Conservation (phyloP, 2,329 filamentous ascomycete genomes). For the Penicillium olsonii region DNA sequence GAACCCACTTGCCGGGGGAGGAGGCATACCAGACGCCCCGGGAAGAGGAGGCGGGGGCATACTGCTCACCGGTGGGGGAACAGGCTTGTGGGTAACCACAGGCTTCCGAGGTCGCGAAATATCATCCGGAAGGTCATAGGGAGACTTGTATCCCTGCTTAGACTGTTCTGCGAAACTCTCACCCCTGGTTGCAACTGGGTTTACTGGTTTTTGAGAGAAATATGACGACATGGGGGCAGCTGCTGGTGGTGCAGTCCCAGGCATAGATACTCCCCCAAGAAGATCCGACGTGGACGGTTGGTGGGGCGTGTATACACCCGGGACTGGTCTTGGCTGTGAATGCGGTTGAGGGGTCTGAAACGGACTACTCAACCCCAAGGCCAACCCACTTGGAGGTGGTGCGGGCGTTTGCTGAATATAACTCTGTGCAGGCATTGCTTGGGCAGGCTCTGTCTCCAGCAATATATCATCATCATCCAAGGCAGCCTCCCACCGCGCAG, state of each 20-base stretch:
- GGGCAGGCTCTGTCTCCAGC: conserved; percentile 61
- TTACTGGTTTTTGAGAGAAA: conserved; percentile 29
- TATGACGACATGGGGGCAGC: conserved; percentile 24
- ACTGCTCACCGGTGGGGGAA: conserved; percentile 46
- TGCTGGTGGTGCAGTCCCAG: conserved; percentile 19
- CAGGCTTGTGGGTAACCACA: conserved; percentile 58
- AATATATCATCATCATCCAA: conserved; percentile 76
- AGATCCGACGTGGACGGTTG: conserved; percentile 53
- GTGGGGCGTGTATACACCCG: conserved; percentile 54
- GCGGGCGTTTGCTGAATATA: conserved; percentile 26
- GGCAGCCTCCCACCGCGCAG: conserved; percentile 63
- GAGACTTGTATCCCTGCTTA: conserved; percentile 89
- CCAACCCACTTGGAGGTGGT: conserved; percentile 13
- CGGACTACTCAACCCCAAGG: conserved; percentile 25
- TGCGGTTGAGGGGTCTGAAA: conserved; percentile 30
- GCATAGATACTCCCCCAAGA: conserved; percentile 37
- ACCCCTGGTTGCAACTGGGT: conserved; percentile 50
- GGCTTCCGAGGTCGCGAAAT: conserved; percentile 67
- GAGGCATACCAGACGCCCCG: conserved; percentile 60
- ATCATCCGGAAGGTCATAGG: conserved; percentile 92
- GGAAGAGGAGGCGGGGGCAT: conserved; percentile 59
- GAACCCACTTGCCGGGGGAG: conserved; percentile 16
- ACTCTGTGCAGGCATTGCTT: conserved; percentile 23
- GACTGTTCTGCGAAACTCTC: conserved; percentile 89
- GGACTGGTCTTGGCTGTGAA: conserved; percentile 20